Conservation (phyloP, 139 green algal species). For the Chlorella sp. region DNA sequence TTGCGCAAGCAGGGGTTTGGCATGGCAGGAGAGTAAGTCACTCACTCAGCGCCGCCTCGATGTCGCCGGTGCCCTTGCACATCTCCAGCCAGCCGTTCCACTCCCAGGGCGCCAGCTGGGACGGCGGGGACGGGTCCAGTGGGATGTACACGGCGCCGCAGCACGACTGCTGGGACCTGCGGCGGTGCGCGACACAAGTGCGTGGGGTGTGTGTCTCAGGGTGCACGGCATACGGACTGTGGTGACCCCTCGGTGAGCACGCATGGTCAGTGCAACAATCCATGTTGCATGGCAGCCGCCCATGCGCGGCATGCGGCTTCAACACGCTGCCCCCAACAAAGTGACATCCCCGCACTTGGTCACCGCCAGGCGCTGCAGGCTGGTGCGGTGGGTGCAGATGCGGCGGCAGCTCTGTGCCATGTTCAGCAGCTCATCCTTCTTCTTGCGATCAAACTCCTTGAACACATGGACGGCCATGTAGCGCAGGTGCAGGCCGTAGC, state of each 20-base stretch:
- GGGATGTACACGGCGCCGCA: neutral
- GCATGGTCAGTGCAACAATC: too few species aligned
- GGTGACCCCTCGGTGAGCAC: too few species aligned
- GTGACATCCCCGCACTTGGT: too few species aligned
- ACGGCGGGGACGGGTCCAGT: neutral
- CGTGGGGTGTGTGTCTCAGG: too few species aligned
- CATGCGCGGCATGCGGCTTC: too few species aligned
- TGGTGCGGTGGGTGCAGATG: slow-evolving; percentile 2
- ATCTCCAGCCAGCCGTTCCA: slow-evolving; percentile 13
- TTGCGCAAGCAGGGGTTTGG: too few species aligned
- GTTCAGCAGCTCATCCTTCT: slow-evolving; percentile 23
- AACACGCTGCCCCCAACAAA: too few species aligned
- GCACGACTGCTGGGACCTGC: neutral
- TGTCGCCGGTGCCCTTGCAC: neutral
- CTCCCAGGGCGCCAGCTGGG: slow-evolving; percentile 10
- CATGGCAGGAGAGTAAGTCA: too few species aligned
- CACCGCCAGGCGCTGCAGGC: neutral
- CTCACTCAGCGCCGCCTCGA: slow-evolving; percentile 27
- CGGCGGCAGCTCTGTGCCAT: slow-evolving; percentile 12
- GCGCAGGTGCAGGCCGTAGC: neutral
- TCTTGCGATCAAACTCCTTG: slow-evolving; percentile 8
- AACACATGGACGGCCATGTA: slow-evolving; percentile 1
- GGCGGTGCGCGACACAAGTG: too few species aligned
- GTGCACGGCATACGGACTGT: too few species aligned
- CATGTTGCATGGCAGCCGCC: too few species aligned